phyloP scores from a whole-genome alignment of 495 filamentous ascomycete genomes.

The Neurospora terricola region DNA sequence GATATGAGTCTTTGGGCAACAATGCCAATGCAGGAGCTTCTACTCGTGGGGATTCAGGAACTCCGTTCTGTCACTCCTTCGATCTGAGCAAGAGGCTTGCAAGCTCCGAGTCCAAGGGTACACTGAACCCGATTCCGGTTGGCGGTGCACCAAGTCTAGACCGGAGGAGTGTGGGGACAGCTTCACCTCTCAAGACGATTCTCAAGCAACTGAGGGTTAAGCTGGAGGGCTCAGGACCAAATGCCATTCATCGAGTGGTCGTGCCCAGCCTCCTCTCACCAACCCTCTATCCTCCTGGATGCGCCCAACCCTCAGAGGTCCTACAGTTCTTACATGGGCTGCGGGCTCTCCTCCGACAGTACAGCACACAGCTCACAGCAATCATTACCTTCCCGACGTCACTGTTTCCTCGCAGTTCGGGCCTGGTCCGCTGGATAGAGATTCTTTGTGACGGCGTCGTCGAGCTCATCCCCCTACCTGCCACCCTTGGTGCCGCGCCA shows the following conservation, averaged over 20 bases:
- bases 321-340: slow-evolving; percentile 79
- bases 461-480: slow-evolving; percentile 78
- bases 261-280: slow-evolving; percentile 79
- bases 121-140: slow-evolving; percentile 35
- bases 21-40: slow-evolving; percentile 37
- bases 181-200: slow-evolving; percentile 55
- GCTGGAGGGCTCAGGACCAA: slow-evolving; percentile 47
- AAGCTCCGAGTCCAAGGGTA: slow-evolving; percentile 38
- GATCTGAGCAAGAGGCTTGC: slow-evolving; percentile 78
- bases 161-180: not conserved
- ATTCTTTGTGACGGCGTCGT: slow-evolving; percentile 76
- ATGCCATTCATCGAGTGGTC: slow-evolving; percentile 68
- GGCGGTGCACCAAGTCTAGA: slow-evolving; percentile 21
- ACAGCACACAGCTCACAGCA: slow-evolving; percentile 55
- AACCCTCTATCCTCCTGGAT: slow-evolving; percentile 59
- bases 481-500: slow-evolving; percentile 48
- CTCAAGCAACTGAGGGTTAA: slow-evolving; percentile 48
- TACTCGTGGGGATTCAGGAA: slow-evolving; percentile 38
- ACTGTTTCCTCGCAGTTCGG: slow-evolving; percentile 68
- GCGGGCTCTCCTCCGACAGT: slow-evolving; percentile 58
- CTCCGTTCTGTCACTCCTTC: slow-evolving; percentile 75
- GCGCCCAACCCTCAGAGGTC: slow-evolving; percentile 57
- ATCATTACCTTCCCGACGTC: slow-evolving; percentile 73
- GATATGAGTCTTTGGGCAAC: slow-evolving; percentile 79
- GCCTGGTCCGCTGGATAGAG: slow-evolving; percentile 82